Base-by-base conservation (phyloP, 169 alveolate species). In the Cryptosporidium xiaoi region DNA sequence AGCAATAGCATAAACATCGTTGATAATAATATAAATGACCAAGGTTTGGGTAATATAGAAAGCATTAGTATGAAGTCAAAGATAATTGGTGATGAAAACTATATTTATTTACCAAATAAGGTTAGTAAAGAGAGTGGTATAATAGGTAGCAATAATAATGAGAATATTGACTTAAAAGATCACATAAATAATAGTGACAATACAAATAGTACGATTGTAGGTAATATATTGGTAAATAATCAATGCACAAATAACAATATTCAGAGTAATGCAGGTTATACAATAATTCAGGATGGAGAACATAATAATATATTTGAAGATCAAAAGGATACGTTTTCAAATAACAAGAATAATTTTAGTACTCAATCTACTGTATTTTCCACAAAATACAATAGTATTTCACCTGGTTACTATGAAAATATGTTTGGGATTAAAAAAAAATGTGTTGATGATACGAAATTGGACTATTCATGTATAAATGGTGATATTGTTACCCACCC, bases 391-490 rank as follows among this genome's bases (percentile, higher is more conserved):
- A 40, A 1, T 8, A 40, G 10, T 40, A 40, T 40, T 40, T 77
- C 87, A 46, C 24, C 71, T 44, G 33, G 44, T 33, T 77, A 60
- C n/a, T 60, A 46, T 12, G 71, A 62, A 5, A 60, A 77, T 62
- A 13, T 48, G 64, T 36, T 29, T 62, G 46, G 71, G 27, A 29
- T 56, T 27, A 34, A 77, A 20, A 77, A 62, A 48, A 56, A 60
- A 62, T 77, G 56, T 16, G 56, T 51, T 60, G 64, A 62, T 15
- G 34, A 62, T 56, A 48, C 58, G 13, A 71, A 60, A 13, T 77
- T 71, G n/a, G 15, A 46, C 64, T 77, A 77, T 24, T 60, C 53
- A n/a, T 60, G 66, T 77, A 60, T 56, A 13, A 40, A 44, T 56
- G 46, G 62, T 0, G 50, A 62, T 34, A 77, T 2, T 31, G 62